These are phyloP conservation scores for Blechomonas ayalai DNA, from an alignment of 208 protist species.

Conservation along the genomic window DNA sequence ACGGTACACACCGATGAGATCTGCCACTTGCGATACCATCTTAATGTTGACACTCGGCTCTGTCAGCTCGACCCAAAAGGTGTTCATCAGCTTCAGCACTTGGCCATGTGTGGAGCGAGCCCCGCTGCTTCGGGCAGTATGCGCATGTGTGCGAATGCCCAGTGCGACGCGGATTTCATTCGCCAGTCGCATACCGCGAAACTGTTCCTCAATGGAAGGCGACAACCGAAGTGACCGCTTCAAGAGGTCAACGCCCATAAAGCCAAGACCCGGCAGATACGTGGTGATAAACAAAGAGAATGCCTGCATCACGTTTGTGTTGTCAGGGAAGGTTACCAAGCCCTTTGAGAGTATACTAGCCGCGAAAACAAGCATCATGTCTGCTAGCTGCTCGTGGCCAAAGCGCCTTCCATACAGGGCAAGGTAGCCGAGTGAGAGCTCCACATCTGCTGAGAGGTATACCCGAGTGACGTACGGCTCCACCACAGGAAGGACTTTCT, in stretches of 20 bases:
- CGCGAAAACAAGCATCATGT: conserved; percentile 11
- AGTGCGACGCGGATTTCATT: conserved; percentile 10
- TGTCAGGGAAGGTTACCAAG: conserved; percentile 3
- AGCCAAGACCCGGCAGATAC: conserved; percentile 11
- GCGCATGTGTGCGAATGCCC: conserved; percentile 18
- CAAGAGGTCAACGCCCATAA: conserved; percentile 15
- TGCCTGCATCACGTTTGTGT: conserved; percentile 3
- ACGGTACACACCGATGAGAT: conserved; percentile 5
- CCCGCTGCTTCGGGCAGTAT: conserved; percentile 7
- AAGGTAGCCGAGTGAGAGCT: conserved; percentile 9
- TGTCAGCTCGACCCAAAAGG: conserved; percentile 18
- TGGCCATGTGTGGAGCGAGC: conserved; percentile 10
- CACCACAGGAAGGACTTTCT: conserved; percentile 1
- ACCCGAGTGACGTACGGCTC: conserved; percentile 8
- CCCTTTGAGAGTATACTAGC: conserved; percentile 10
- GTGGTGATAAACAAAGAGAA: conserved; percentile 7
- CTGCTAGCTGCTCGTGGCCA: neutral
- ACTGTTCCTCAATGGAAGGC: conserved; percentile 6
- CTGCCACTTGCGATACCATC: conserved; percentile 12
- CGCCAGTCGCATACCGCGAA: conserved; percentile 9
- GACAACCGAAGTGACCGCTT: conserved; percentile 5
- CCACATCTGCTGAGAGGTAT: conserved; percentile 8
- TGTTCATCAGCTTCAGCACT: conserved; percentile 9
- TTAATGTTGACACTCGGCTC: conserved; percentile 24
- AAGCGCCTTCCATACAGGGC: conserved; percentile 1